phyloP scores from a whole-genome alignment of 805 yeast genomes.

The Myxozyma vanderwaltii region DNA sequence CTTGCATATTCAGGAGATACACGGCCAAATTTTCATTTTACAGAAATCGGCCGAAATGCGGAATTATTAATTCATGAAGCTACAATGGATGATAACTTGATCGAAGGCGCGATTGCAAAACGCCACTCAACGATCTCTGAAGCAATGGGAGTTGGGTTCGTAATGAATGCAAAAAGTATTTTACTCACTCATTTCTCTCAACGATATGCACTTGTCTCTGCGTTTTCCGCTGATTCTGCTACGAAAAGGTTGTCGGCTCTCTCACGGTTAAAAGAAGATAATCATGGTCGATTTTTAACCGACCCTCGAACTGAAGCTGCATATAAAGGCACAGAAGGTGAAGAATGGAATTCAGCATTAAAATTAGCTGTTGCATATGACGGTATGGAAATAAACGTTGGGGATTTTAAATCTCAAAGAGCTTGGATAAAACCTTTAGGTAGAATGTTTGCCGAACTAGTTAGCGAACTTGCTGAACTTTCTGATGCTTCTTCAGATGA shows the following conservation, averaged over 20 bases:
- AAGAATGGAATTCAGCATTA: constrained; percentile 31
- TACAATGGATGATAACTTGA: constrained; percentile 77
- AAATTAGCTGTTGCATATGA: constrained; percentile 56
- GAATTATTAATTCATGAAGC: constrained; percentile 91
- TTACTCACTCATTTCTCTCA: constrained; percentile 92
- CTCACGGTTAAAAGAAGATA: background rate
- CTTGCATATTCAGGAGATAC: constrained; percentile 95
- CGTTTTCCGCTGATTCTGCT: background rate
- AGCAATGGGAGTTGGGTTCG: constrained; percentile 68
- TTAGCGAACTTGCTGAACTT: constrained; percentile 1
- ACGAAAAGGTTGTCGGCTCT: background rate
- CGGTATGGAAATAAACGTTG: constrained; percentile 57
- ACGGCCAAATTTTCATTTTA: constrained; percentile 71
- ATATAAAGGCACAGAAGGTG: background rate
- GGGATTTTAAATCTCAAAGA: constrained; percentile 47
- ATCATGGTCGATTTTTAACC: background rate
- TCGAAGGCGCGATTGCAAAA: constrained; percentile 76
- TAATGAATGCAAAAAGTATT: constrained; percentile 71
- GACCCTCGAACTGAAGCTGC: background rate
- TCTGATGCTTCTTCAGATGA: background rate
- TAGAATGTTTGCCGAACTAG: constrained; percentile 1
- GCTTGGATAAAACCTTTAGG: constrained; percentile 18
- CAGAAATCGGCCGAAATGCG: constrained; percentile 62
- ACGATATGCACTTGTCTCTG: constrained; percentile 59
- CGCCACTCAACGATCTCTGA: constrained; percentile 88